A percentile compares a stretch with the other conserved stretches of the same genome.
Conservation (phyloP, 306 rosid species). For the Quercus mongolica region DNA sequence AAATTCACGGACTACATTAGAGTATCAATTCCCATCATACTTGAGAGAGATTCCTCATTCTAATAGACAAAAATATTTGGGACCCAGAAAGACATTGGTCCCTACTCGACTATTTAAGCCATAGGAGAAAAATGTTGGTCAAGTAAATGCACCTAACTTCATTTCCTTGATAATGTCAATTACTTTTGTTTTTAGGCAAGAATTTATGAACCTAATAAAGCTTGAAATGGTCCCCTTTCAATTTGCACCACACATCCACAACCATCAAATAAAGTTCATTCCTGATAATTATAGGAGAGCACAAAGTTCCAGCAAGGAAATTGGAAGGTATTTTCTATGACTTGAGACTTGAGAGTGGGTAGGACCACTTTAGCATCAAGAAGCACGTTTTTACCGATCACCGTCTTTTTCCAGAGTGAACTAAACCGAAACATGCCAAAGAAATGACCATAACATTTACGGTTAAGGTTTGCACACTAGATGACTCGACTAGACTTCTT, state of each 20-base stretch:
- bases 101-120: background rate
- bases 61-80: conserved; percentile 12
- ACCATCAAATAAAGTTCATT: background rate
- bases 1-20: background rate
- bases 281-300: background rate
- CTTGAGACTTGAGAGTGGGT: background rate
- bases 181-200: background rate
- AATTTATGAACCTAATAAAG: conserved; percentile 16
- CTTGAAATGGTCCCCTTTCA: conserved; percentile 7
- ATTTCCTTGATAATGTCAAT: background rate
- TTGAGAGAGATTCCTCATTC: background rate
- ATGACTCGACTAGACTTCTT: background rate
- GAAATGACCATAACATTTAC: background rate
- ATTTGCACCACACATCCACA: conserved; percentile 14
- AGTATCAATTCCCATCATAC: background rate
- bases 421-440: background rate
- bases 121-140: conserved; percentile 3
- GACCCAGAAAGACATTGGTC: conserved; percentile 23
- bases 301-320: background rate
- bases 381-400: background rate
- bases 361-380: background rate
- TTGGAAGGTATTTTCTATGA: background rate
- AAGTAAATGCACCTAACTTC: background rate
- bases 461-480: background rate
- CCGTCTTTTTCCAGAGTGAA: background rate